Conservation (phyloP, 23 red algal genomes). For the Gracilaria domingensis region DNA sequence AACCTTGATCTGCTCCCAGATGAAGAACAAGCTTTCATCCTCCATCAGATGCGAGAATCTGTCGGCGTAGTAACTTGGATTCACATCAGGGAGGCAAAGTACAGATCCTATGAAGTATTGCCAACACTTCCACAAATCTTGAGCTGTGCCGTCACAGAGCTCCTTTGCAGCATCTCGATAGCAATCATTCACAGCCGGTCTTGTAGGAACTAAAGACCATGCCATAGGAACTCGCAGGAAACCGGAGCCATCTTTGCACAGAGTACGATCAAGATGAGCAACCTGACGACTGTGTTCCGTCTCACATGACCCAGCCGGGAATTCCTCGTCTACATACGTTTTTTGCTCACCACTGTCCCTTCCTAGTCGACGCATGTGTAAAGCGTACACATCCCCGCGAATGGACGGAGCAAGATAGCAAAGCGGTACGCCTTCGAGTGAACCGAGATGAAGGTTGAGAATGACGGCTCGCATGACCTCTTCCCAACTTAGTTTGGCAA, state of each 20-base stretch:
- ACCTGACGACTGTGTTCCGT: not conserved
- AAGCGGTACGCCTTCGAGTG: not conserved
- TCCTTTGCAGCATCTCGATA: not conserved
- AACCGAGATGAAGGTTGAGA: constrained; percentile 7
- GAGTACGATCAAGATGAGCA: not conserved
- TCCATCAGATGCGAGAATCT: not conserved
- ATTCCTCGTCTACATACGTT: not conserved
- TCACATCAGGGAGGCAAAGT: not conserved
- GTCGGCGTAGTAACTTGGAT: not conserved
- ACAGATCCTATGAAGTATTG: not conserved
- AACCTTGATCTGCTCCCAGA: not conserved
- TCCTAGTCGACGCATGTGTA: not conserved
- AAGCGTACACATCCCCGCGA: not conserved
- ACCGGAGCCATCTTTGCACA: constrained; percentile 2
- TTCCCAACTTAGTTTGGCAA: not conserved
- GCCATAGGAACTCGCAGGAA: not conserved
- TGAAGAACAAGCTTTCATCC: not conserved
- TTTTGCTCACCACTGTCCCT: not conserved
- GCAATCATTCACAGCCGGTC: not conserved
- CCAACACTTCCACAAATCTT: not conserved
- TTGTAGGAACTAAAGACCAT: constrained; percentile 5
- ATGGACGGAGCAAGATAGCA: not conserved
- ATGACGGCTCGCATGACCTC: not conserved
- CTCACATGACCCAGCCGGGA: not conserved
- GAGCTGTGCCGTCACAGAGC: not conserved